These are phyloP conservation scores for Bombardia bombarda DNA, from an alignment of 495 filamentous ascomycete species.

Conservation along the genomic window DNA sequence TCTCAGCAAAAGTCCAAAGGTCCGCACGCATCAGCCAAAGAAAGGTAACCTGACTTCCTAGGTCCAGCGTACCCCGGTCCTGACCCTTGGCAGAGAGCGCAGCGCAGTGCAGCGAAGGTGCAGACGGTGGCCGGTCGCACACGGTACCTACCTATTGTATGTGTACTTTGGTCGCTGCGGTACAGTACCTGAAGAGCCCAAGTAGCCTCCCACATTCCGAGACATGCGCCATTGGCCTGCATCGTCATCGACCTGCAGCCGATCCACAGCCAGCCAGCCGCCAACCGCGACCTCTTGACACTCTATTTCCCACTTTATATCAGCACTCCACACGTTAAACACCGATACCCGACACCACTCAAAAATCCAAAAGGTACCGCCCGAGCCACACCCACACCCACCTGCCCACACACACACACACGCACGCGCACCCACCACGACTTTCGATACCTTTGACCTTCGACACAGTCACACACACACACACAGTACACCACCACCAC, in stretches of 20 bases:
- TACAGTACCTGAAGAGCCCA: no score
- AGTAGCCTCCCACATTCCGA: constrained; percentile 26
- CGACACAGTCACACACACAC: background rate
- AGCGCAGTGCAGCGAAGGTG: no score
- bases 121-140: background rate
- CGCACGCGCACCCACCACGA: background rate
- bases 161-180: no score
- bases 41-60: no score
- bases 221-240: constrained; percentile 24
- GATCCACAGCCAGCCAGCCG: constrained; percentile 23
- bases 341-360: background rate
- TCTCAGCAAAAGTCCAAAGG: no score
- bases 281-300: constrained; percentile 13
- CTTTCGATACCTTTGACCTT: background rate
- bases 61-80: no score
- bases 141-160: no score
- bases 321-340: constrained; percentile 12
- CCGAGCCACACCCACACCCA: background rate
- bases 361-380: background rate
- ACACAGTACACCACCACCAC: background rate
- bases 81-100: no score
- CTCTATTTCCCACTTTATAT: constrained; percentile 24
- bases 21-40: no score
- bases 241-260: constrained; percentile 32
- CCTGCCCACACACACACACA: background rate